A percentile compares a stretch with the other conserved stretches of the same genome.
phyloP scores from a whole-genome alignment of 768 basidiomycete genomes.

The Agrocybe praecox region DNA sequence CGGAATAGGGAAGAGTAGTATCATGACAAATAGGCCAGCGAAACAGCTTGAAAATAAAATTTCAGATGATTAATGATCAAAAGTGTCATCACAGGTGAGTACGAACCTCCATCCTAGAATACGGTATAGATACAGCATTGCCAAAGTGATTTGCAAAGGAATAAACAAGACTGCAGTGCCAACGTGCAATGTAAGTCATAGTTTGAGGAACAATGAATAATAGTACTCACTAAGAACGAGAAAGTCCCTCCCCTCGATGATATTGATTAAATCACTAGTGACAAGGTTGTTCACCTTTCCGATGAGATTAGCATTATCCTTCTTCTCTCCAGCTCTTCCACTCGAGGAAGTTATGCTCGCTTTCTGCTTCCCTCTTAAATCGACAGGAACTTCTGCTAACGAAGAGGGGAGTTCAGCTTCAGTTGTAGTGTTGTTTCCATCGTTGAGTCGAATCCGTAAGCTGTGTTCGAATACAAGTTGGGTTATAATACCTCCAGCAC shows the following conservation, averaged over 20 bases:
- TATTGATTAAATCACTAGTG: constrained; percentile 31
- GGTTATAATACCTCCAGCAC: constrained; percentile 41
- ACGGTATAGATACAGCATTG: constrained; percentile 44
- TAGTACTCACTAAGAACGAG: constrained; percentile 12
- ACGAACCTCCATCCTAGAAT: constrained; percentile 49
- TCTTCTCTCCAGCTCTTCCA: background rate
- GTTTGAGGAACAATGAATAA: background rate
- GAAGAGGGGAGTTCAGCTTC: background rate
- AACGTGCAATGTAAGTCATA: no score
- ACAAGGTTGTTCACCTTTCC: constrained; percentile 72
- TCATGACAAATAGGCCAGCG: constrained; percentile 53
- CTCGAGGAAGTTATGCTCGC: background rate
- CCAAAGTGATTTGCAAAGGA: constrained; percentile 42
- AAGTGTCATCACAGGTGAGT: background rate
- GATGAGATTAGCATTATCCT: constrained; percentile 44
- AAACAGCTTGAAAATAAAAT: constrained; percentile 41
- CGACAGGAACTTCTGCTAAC: background rate
- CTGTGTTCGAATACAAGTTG: constrained; percentile 43
- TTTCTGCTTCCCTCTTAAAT: background rate
- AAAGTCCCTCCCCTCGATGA: constrained; percentile 27
- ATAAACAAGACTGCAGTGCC: constrained; percentile 41
- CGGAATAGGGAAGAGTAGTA: constrained; percentile 58
- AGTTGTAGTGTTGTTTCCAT: background rate
- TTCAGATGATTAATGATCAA: background rate
- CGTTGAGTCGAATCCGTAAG: constrained; percentile 57